A percentile compares a stretch with the other conserved stretches of the same genome.
Evolutionary conservation across 805 yeast genomes (phyloP).

Genomic region (Grigorovia jiainica): DNA sequence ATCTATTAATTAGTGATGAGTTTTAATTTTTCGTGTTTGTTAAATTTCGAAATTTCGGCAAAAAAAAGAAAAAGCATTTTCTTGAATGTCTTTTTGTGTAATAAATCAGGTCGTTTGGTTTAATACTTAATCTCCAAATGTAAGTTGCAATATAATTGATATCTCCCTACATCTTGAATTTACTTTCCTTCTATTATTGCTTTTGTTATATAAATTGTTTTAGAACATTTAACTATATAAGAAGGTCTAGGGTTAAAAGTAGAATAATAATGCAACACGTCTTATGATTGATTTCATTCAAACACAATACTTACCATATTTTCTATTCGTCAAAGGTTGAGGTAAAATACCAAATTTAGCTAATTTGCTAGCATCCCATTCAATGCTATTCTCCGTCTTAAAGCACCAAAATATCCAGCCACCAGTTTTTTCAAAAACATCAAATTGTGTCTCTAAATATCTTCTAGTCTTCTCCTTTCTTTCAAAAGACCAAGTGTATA

Average conservation of each 20-base stretch:
- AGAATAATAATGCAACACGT: not conserved
- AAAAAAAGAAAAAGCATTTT: too few relatives aligned
- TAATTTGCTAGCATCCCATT: conserved; percentile 75
- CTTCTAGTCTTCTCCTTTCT: conserved; percentile 51
- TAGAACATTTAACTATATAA: too few relatives aligned
- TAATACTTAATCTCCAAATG: too few relatives aligned
- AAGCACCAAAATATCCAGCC: conserved; percentile 97
- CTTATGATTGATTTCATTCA: not conserved
- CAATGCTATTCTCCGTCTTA: conserved; percentile 76
- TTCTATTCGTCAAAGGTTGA: conserved; percentile 62
- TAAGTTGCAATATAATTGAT: too few relatives aligned
- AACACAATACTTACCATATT: conserved; percentile 40
- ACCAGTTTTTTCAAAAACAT: conserved; percentile 60
- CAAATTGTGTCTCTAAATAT: conserved; percentile 84
- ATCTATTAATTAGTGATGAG: conserved; percentile 40
- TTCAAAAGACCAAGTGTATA: conserved; percentile 48
- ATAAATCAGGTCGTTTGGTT: too few relatives aligned
- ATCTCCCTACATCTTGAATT: too few relatives aligned
- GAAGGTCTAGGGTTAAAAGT: too few relatives aligned
- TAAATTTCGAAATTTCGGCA: too few relatives aligned
- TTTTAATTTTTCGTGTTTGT: not conserved
- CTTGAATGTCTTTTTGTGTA: too few relatives aligned
- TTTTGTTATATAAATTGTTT: too few relatives aligned
- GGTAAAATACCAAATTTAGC: conserved; percentile 60
- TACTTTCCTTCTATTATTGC: too few relatives aligned